Conservation (phyloP, 345 rosid genomes). For the thale cress (Arabidopsis thaliana) region DNA sequence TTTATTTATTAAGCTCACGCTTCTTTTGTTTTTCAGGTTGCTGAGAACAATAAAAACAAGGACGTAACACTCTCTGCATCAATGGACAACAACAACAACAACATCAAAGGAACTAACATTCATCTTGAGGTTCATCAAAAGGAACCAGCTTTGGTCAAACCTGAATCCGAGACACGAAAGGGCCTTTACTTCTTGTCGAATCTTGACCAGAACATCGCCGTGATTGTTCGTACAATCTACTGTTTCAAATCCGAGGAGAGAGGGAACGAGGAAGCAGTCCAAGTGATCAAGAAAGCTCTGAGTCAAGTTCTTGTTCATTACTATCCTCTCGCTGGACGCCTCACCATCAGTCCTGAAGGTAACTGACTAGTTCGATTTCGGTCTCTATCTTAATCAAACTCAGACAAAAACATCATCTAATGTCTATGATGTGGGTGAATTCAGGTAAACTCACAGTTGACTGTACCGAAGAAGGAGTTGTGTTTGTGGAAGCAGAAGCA, state of each 20-base stretch:
- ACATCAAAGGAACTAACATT: conserved; percentile 46
- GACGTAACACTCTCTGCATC: conserved; percentile 36
- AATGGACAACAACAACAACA: conserved; percentile 48
- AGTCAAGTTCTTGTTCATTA: conserved; percentile 77
- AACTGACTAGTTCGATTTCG: background rate
- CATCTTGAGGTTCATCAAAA: conserved; percentile 62
- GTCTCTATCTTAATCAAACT: background rate
- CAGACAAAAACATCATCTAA: background rate
- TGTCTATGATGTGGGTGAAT: conserved; percentile 25
- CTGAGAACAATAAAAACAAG: conserved; percentile 49
- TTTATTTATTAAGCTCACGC: conserved; percentile 5
- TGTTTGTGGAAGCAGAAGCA: conserved; percentile 86
- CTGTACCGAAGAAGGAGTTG: conserved; percentile 83
- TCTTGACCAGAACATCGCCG: conserved; percentile 90
- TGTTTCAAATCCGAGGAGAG: conserved; percentile 72
- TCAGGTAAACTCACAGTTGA: conserved; percentile 68
- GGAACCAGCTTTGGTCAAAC: conserved; percentile 63
- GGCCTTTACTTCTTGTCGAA: conserved; percentile 88
- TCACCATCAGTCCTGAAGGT: conserved; percentile 75
- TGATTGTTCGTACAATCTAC: conserved; percentile 77
- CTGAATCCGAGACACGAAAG: conserved; percentile 71
- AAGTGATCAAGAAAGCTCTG: conserved; percentile 73
- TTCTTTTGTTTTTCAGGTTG: conserved; percentile 51
- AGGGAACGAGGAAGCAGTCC: conserved; percentile 64
- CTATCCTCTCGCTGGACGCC: conserved; percentile 86